These are phyloP conservation scores for Calocybe indica DNA, from an alignment of 768 basidiomycete species.

Conservation along the genomic window DNA sequence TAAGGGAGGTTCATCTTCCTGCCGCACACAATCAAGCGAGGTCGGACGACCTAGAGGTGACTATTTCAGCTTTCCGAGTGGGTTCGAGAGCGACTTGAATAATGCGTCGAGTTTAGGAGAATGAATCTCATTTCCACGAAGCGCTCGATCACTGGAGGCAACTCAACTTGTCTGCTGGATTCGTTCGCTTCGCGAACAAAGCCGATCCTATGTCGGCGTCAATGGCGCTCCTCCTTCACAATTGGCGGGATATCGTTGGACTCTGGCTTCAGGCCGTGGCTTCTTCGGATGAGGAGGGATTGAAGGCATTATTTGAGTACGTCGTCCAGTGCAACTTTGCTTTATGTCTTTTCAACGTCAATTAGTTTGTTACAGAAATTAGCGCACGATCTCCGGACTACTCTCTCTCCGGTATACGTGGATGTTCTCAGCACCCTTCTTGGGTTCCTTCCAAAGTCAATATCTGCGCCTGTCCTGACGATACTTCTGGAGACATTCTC, in stretches of 20 bases:
- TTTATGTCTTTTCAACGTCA: conserved; percentile 2
- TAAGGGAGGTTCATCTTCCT: conserved; percentile 70
- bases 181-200: conserved; percentile 62
- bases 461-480: conserved; percentile 57
- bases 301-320: conserved; percentile 73
- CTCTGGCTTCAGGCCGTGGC: conserved; percentile 59
- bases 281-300: conserved; percentile 62
- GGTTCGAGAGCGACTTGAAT: too few species aligned
- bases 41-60: conserved; percentile 56
- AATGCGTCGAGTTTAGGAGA: conserved; percentile 41
- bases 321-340: conserved; percentile 15
- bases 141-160: conserved; percentile 73
- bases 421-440: conserved; percentile 52
- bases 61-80: conserved; percentile 9
- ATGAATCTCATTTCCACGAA: conserved; percentile 73
- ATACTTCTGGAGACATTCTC: conserved; percentile 64
- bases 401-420: conserved; percentile 57
- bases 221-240: conserved; percentile 76
- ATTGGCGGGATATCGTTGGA: conserved; percentile 64
- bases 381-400: conserved; percentile 74
- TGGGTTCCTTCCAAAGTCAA: conserved; percentile 47
- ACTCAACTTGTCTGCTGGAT: conserved; percentile 72
- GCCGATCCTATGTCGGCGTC: conserved; percentile 60
- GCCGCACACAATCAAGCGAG: conserved; percentile 51
- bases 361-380: conserved; percentile 72